phyloP scores from a whole-genome alignment of 2,329 filamentous ascomycete species.

The Colletotrichum caudatum region DNA sequence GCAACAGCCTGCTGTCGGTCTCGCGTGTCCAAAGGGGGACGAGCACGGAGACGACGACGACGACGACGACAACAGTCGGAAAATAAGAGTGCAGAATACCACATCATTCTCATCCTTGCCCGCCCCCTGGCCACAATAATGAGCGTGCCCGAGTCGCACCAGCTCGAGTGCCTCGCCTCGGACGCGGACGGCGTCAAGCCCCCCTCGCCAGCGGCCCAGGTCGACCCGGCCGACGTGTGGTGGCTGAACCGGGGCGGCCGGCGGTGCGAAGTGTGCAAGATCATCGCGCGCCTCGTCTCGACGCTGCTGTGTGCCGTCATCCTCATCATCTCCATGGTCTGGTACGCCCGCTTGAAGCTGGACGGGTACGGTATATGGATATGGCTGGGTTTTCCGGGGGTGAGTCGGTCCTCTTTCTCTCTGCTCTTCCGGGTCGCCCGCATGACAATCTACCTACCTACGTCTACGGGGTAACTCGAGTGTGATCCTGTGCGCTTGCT shows the following conservation, averaged over 20 bases:
- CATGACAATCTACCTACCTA: background rate
- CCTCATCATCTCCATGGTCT: conserved; percentile 28
- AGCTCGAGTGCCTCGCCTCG: conserved; percentile 36
- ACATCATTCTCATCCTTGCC: conserved; percentile 4
- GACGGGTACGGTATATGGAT: background rate
- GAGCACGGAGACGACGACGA: background rate
- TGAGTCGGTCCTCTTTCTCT: conserved; percentile 1
- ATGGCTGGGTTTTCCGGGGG: conserved; percentile 11
- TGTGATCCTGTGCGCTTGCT: background rate
- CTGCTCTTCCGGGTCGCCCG: too few species aligned
- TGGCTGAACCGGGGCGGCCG: conserved; percentile 36
- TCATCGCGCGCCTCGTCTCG: conserved; percentile 43
- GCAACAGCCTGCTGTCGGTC: background rate
- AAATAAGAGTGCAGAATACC: background rate
- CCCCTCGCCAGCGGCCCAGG: conserved; percentile 29
- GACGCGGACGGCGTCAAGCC: conserved; percentile 44
- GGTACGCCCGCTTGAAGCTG: background rate
- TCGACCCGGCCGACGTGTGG: conserved; percentile 37
- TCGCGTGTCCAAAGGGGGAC: too few species aligned
- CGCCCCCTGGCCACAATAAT: conserved; percentile 18
- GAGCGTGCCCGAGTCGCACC: conserved; percentile 38
- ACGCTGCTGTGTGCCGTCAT: conserved; percentile 38
- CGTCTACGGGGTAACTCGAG: too few species aligned
- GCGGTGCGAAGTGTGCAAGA: conserved; percentile 45
- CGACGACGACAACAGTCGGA: background rate